Base-by-base conservation (phyloP, 2,329 filamentous ascomycete genomes). In the Colletotrichum tanaceti region DNA sequence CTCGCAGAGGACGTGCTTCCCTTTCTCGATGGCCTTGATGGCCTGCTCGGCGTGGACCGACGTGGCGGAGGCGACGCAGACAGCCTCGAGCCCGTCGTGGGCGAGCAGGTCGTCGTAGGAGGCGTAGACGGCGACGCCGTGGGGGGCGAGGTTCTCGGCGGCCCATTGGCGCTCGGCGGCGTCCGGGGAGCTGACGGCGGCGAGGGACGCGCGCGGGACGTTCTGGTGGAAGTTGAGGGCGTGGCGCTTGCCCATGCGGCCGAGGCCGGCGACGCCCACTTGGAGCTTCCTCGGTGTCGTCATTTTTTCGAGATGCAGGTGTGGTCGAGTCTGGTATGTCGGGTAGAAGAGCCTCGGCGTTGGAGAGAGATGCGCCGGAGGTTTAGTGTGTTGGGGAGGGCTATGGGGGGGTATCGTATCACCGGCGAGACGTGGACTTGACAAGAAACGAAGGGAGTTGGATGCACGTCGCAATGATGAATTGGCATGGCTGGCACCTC, bases 1-100 rank as follows among this genome's bases (percentile, higher is more conserved):
- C 79, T 89, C 87, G 72, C 86, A 88, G 18, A 89, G 76, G 0
- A 89, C 86, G 72, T 89, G 87, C 72, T 85, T 81, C 50, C 84
- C 81, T 10, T 79, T 80, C 58, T 85, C 75, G 59, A 89, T 88
- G 13, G 86, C 86, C 71, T 84, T 82, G 73, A 87, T 85, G 1
- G 86, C 82, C 71, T 89, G 84, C 71, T 86, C 80, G 0, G 86
- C 86, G 71, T 90, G 87, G 14, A 84, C 86, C 0, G 85, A 85
- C 14, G 85, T 86, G 0, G 82, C 72, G 64, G 76, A 78, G 9
- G 76, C 76, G 39, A 82, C 75, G 10, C 82, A 77, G 1, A 85
- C 80, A 13, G 83, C 83, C 65, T 83, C 52, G 10, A 68, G 74
- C 0, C 79, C 80, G 10, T 60, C n/a, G 52, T 78, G 74, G 53